phyloP scores from a whole-genome alignment of 2,329 filamentous ascomycete species.

The Dactylellina haptotyla region DNA sequence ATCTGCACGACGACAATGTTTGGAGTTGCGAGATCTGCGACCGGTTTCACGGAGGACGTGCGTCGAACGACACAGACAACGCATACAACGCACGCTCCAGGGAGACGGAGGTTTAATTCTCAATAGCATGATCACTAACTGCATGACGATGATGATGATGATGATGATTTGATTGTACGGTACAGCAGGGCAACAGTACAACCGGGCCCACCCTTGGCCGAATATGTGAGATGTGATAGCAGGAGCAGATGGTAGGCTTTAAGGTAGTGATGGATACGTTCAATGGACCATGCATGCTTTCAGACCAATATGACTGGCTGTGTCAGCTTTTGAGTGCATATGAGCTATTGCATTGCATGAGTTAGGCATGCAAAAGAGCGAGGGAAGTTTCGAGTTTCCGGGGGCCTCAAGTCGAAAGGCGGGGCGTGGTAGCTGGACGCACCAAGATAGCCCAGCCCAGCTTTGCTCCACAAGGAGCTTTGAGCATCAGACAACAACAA shows the following conservation, averaged over 20 bases:
- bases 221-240: conserved; percentile 23
- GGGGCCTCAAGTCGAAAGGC: background rate
- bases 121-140: background rate
- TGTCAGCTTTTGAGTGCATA: conserved; percentile 45
- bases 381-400: conserved; percentile 3
- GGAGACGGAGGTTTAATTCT: background rate
- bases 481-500: conserved; percentile 12
- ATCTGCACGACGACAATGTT: background rate
- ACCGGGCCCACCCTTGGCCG: background rate
- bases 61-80: conserved; percentile 51
- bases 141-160: too few relatives aligned
- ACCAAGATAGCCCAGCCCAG: background rate
- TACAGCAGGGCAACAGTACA: background rate
- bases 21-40: conserved; percentile 50
- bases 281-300: conserved; percentile 30
- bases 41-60: conserved; percentile 15
- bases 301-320: conserved; percentile 25
- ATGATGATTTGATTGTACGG: background rate
- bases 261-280: background rate
- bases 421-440: background rate
- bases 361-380: conserved; percentile 14
- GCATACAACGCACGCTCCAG: conserved; percentile 37
- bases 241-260: conserved; percentile 1
- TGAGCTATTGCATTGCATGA: conserved; percentile 47
- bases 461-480: conserved; percentile 3